Evolutionary conservation across 805 yeast genomes (phyloP), one percentile per base, ranked within the genome.

Genomic region (Candida cerambycidarum): DNA sequence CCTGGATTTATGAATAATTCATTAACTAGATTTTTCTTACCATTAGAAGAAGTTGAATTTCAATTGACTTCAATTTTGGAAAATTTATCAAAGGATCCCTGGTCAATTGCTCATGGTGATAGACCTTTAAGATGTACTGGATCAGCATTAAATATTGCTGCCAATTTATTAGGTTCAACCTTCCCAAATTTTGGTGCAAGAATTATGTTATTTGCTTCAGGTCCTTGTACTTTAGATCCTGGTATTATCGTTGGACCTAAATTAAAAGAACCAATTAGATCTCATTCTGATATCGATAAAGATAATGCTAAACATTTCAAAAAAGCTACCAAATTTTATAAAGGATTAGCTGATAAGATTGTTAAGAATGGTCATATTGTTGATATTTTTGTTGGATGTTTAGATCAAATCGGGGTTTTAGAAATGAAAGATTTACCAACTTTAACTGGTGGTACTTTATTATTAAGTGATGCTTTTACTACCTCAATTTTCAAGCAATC

Each of bases 131-230:
- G 86, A 50, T 67, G 80, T 15, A 79, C 85, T 0, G 89, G 88
- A 2, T 55, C 77, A 36, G 87, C 87, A 3, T 48, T 82, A 17
- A 76, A 73, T 44, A 61, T 82, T 18, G 65, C 63, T 65, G 76
- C 52, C 30, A 67, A 46, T 53, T 62, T 56, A 38, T 54, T 71
- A 35, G 75, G 73, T 6, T 69, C 64, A 36, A 67, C 76, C 0
- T 49, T 44, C 40, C 46, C 55, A 8, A 45, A 51, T 23, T 82
- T 82, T 52, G 55, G 76, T 4, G 85, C 81, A 21, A 82, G 97
- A 62, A 76, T 93, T 54, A 82, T 89, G 73, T 73, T 93, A 46
- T 93, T 93, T 58, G 82, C 96, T 31, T 95, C 92, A 41, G 88
- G 88, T 1, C 80, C 84, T 5, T 77, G 84, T 51, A 83, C 87